Percentiles rank a stretch among this genome's conserved stretches.
Evolutionary conservation across 2,329 filamentous ascomycete species (phyloP).

Genomic region (Colletotrichum orbiculare): DNA sequence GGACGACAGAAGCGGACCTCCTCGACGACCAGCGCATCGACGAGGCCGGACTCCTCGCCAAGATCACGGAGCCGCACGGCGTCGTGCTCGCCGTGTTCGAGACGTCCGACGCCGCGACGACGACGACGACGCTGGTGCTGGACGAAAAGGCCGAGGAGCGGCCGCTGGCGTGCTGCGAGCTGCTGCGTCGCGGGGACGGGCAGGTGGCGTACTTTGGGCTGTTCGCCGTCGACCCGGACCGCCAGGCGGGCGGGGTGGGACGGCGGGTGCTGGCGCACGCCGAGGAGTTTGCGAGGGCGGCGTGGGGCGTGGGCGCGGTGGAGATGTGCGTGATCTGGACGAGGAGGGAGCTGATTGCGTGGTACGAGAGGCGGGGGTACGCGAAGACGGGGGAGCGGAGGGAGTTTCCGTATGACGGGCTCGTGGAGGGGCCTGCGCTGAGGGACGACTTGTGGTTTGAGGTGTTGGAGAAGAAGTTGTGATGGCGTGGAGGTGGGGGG

Average conservation of each 20-base stretch:
- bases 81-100: constrained; percentile 52
- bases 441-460: constrained; percentile 57
- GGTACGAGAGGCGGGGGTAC: constrained; percentile 59
- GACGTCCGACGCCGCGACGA: neutral
- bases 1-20: constrained; percentile 60
- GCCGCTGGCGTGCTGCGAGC: constrained; percentile 54
- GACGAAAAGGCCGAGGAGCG: constrained; percentile 6
- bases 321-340: constrained; percentile 58
- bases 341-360: constrained; percentile 56
- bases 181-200: constrained; percentile 40
- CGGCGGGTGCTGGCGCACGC: constrained; percentile 52
- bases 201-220: constrained; percentile 54
- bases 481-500: neutral
- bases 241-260: constrained; percentile 58
- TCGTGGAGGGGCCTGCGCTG: constrained; percentile 50
- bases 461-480: constrained; percentile 53
- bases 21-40: constrained; percentile 57
- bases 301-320: constrained; percentile 48
- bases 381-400: constrained; percentile 49
- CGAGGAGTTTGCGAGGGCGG: constrained; percentile 49
- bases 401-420: constrained; percentile 55
- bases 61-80: constrained; percentile 52
- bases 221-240: constrained; percentile 57
- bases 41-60: constrained; percentile 46
- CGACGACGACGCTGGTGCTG: constrained; percentile 20